These are phyloP conservation scores for Paracoccidioides lutzii DNA, from an alignment of 2,329 filamentous ascomycete species.

Conservation along the genomic window DNA sequence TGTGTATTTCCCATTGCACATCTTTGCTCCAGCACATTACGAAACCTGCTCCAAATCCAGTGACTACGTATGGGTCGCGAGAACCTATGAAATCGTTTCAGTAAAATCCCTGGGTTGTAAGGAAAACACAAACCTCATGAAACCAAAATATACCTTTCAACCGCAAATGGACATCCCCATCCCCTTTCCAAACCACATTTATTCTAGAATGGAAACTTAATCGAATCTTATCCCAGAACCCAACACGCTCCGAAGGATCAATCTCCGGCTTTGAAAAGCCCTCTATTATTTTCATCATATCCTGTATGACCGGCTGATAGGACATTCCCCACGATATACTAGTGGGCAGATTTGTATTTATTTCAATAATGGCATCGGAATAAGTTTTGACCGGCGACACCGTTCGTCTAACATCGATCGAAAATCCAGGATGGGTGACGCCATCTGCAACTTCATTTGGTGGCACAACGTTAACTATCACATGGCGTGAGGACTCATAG, in stretches of 20 bases:
- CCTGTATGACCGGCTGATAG: constrained; percentile 94
- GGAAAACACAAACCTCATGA: constrained; percentile 1
- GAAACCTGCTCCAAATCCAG: constrained; percentile 84
- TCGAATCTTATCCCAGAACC: constrained; percentile 98
- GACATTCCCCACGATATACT: constrained; percentile 94
- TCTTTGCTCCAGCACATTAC: constrained; percentile 98
- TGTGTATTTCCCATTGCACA: constrained; percentile 74
- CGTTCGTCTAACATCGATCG: constrained; percentile 76
- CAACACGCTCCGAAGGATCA: constrained; percentile 83
- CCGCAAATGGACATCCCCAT: constrained; percentile 86
- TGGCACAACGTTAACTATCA: constrained; percentile 74
- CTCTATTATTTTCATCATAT: constrained; percentile 99
- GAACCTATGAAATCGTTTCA: constrained; percentile 37
- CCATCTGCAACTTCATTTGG: constrained; percentile 47
- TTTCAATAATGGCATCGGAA: constrained; percentile 79
- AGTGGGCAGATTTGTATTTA: constrained; percentile 85
- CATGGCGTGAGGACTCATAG: constrained; percentile 62
- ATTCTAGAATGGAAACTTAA: constrained; percentile 88
- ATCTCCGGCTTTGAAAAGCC: constrained; percentile 93
- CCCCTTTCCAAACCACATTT: constrained; percentile 80
- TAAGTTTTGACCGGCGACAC: constrained; percentile 94
- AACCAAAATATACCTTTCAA: constrained; percentile 55
- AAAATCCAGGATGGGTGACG: constrained; percentile 51
- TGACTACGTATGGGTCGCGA: constrained; percentile 85
- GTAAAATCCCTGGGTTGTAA: not conserved